Base-by-base conservation (phyloP, 2,329 filamentous ascomycete genomes). In the Diaporthe sp. region DNA sequence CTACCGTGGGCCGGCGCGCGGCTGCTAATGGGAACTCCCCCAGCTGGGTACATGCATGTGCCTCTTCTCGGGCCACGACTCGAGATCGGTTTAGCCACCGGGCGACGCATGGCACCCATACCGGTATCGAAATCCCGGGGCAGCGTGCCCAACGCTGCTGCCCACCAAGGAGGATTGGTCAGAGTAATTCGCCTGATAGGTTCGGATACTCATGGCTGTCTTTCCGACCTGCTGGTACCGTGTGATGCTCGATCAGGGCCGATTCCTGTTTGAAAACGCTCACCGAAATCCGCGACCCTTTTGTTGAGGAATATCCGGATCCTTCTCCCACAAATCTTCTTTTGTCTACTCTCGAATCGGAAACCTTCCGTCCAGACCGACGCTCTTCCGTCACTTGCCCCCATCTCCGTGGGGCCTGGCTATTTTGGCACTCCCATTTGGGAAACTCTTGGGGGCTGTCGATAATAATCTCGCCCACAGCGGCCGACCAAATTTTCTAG, bases 401-500 rank as follows among this genome's bases (percentile, higher is more conserved):
- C 54, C 42, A 8, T 60, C 28, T 33, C 28, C 64, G 64, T 52
- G 33, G 30, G 45, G 35, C 33, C 38, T 72, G 35, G 35, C 57
- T 9, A n/a, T 55, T 55, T 40, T 22, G 33, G 45, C 25, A 19
- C 52, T 15, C 52, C 52, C 22, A 25, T 72, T 64, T 40, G 22
- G 45, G 45, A 52, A 67, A 52, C n/a, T 9, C 30, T 50, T 33
- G 47, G 60, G 45, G 57, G 12, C 57, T 22, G 30, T 69, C 54
- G 50, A 47, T 52, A 67, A 60, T 74, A 67, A 60, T 74, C 58
- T 60, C 60, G 67, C 73, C 35, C 71, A 67, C 52, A 45, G 35
- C 52, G 42, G 42, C 19, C 57, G 45, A 71, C 57, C 57, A 71
- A 61, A 38, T 30, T 71, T 71, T 60, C 57, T 64, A 64, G 69